phyloP scores from a whole-genome alignment of 192 early-diverging fungal genomes.

The Geosiphon pyriformis region DNA sequence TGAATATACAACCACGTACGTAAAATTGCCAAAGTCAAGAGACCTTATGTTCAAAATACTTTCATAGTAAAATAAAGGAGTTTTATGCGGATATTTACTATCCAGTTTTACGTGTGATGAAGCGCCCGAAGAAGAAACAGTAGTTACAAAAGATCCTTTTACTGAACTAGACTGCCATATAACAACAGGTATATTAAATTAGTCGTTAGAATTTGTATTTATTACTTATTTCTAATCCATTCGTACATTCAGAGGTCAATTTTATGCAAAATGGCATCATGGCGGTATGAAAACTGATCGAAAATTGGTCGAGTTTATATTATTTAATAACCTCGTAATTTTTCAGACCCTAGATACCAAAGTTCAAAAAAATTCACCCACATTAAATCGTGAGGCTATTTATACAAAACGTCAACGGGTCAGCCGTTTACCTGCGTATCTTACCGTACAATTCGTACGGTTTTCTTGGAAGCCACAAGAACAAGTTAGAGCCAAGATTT shows the following conservation, averaged over 20 bases:
- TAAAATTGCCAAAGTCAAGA: too few species aligned
- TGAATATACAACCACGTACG: slow-evolving; percentile 46
- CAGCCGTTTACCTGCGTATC: slow-evolving; percentile 79
- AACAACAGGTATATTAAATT: slow-evolving; percentile 37
- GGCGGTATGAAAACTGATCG: slow-evolving; percentile 34
- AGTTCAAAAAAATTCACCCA: slow-evolving; percentile 85
- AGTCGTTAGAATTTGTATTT: too few species aligned
- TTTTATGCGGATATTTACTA: background rate
- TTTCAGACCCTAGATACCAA: slow-evolving; percentile 67
- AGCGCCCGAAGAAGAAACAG: slow-evolving; percentile 64
- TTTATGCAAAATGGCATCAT: slow-evolving; percentile 71
- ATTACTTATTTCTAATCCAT: too few species aligned
- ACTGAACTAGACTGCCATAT: slow-evolving; percentile 74
- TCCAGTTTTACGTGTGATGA: slow-evolving; percentile 70
- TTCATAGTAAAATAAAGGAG: background rate
- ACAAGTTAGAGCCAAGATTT: slow-evolving; percentile 82
- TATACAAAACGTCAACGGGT: slow-evolving; percentile 76
- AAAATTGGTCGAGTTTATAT: too few species aligned
- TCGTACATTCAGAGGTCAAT: slow-evolving; percentile 60
- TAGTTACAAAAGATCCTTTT: slow-evolving; percentile 62
- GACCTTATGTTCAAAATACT: background rate
- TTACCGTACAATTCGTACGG: slow-evolving; percentile 86
- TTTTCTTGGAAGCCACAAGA: slow-evolving; percentile 92
- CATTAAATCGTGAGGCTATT: slow-evolving; percentile 70
- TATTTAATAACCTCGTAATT: too few species aligned